Conservation (phyloP, 2,329 filamentous ascomycete species). For the Colletotrichum tropicale region DNA sequence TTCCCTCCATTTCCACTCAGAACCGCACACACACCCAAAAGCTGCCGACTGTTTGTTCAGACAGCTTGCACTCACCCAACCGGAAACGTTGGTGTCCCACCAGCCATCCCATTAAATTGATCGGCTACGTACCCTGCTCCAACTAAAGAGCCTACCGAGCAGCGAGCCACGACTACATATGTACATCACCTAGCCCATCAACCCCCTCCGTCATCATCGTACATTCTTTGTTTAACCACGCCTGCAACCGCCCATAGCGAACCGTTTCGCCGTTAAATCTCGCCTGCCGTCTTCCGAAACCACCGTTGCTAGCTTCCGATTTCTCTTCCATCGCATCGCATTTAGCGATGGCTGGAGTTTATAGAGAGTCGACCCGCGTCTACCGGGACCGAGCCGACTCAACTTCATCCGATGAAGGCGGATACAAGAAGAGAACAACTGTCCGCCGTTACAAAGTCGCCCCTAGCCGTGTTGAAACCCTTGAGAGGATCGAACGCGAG, state of each 20-base stretch:
- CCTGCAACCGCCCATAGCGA: constrained; percentile 6
- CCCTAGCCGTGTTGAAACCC: constrained; percentile 42
- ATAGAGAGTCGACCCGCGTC: constrained; percentile 34
- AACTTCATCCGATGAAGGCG: constrained; percentile 46
- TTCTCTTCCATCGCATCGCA: background rate
- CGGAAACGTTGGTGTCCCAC: background rate
- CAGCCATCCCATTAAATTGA: constrained; percentile 8
- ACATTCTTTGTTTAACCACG: constrained; percentile 12
- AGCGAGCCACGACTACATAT: background rate
- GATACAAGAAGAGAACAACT: constrained; percentile 49
- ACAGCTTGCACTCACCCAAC: background rate
- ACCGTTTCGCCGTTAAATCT: background rate
- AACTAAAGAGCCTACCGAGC: background rate
- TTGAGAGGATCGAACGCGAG: constrained; percentile 46
- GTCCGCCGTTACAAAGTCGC: constrained; percentile 58
- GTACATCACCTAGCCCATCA: constrained; percentile 3
- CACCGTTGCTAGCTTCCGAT: background rate
- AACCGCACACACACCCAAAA: background rate
- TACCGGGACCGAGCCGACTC: constrained; percentile 36
- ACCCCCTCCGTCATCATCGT: constrained; percentile 19
- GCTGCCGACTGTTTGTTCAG: background rate
- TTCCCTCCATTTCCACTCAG: background rate
- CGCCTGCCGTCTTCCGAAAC: constrained; percentile 12
- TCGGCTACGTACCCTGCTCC: background rate
- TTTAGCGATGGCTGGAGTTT: constrained; percentile 26